These are phyloP conservation scores for Termitomyces sp. DNA, from an alignment of 768 basidiomycete genomes.

Conservation along the genomic window DNA sequence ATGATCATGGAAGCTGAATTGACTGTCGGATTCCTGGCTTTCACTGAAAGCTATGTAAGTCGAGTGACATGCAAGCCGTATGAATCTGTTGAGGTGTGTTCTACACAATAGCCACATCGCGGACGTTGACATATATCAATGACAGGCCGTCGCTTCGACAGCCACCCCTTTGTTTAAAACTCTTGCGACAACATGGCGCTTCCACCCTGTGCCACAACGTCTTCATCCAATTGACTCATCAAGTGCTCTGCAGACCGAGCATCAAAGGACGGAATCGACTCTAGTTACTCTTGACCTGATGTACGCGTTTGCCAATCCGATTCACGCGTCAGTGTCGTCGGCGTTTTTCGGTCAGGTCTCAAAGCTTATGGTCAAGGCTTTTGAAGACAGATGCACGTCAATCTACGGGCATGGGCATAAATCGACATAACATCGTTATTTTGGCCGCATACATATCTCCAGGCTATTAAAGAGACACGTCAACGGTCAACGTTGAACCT, in stretches of 20 bases:
- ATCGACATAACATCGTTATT: constrained; percentile 1
- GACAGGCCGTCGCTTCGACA: constrained; percentile 68
- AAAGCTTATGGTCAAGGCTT: constrained; percentile 87
- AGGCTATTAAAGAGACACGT: too few species aligned
- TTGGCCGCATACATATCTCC: neutral
- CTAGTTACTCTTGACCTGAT: constrained; percentile 80
- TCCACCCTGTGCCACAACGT: constrained; percentile 54
- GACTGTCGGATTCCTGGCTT: constrained; percentile 82
- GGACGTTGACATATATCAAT: neutral
- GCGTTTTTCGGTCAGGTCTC: constrained; percentile 87
- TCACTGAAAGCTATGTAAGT: constrained; percentile 86
- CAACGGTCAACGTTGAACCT: too few species aligned
- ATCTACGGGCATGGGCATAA: constrained; percentile 66
- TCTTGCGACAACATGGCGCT: constrained; percentile 70
- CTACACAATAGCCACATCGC: neutral
- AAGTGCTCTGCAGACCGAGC: constrained; percentile 3
- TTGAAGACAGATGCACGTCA: constrained; percentile 77
- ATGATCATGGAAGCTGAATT: constrained; percentile 78
- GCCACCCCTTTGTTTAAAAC: constrained; percentile 72
- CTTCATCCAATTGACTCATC: constrained; percentile 29
- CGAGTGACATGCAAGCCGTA: constrained; percentile 76
- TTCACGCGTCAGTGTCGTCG: constrained; percentile 80
- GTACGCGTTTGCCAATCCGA: constrained; percentile 84
- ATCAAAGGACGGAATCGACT: constrained; percentile 47
- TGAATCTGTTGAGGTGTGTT: constrained; percentile 73